phyloP scores from a whole-genome alignment of 805 yeast species.

The Zygosaccharomyces siamensis region DNA sequence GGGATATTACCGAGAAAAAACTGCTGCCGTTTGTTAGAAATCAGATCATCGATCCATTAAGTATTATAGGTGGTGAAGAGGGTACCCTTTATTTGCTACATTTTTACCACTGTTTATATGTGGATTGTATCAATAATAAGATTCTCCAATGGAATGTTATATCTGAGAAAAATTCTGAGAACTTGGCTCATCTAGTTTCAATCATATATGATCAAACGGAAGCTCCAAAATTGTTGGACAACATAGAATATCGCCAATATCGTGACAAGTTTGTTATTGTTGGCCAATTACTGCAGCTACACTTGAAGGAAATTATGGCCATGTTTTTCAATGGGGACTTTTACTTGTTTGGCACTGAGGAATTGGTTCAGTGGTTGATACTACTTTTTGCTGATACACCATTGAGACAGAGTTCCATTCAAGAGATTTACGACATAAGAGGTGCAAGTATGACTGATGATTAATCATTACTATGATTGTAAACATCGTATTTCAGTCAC shows the following conservation, averaged over 20 bases:
- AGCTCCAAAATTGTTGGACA: constrained; percentile 16
- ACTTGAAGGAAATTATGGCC: constrained; percentile 39
- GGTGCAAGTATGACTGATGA: constrained; percentile 44
- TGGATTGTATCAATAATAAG: constrained; percentile 18
- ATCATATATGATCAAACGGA: constrained; percentile 27
- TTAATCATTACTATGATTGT: not conserved
- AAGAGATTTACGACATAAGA: constrained; percentile 38
- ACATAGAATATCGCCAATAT: constrained; percentile 22
- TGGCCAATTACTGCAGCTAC: constrained; percentile 35
- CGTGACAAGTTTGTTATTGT: constrained; percentile 29
- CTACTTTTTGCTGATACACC: constrained; percentile 40
- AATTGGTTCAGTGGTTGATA: constrained; percentile 36
- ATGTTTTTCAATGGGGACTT: constrained; percentile 41
- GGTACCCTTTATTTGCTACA: constrained; percentile 11
- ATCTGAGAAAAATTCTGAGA: constrained; percentile 33
- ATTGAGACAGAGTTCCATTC: constrained; percentile 33
- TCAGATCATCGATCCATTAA: constrained; percentile 20
- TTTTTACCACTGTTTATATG: constrained; percentile 22
- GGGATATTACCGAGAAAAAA: constrained; percentile 20
- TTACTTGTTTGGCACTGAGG: constrained; percentile 36
- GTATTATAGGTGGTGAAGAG: constrained; percentile 12
- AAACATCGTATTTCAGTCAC: not conserved
- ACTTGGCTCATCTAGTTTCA: constrained; percentile 26
- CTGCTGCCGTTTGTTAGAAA: constrained; percentile 23
- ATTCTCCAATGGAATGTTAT: constrained; percentile 32